phyloP scores from a whole-genome alignment of 331 rosid genomes.

The Prunus yedoensis region DNA sequence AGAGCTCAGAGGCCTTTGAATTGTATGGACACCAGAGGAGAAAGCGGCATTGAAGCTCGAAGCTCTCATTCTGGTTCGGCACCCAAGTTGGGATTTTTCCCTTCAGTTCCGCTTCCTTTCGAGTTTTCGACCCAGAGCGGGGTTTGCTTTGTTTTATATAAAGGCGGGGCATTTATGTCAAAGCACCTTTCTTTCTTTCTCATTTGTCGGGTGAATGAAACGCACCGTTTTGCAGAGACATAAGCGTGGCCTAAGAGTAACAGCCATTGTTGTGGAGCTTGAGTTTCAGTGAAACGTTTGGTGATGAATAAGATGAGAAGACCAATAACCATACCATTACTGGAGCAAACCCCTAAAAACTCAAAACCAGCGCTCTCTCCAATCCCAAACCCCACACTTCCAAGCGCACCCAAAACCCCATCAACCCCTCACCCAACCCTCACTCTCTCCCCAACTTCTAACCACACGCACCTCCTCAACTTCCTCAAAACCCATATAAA shows the following conservation, averaged over 20 bases:
- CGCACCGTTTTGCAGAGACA: neutral
- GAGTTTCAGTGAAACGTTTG: conserved; percentile 7
- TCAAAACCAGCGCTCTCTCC: conserved; percentile 25
- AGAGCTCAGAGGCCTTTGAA: conserved; percentile 8
- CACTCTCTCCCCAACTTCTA: conserved; percentile 43
- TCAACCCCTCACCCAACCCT: conserved; percentile 24
- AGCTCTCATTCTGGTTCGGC: conserved; percentile 23
- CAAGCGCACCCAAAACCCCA: conserved; percentile 36
- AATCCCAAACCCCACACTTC: conserved; percentile 62
- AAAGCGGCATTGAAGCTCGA: conserved; percentile 24
- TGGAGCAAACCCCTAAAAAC: neutral
- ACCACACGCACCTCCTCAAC: conserved; percentile 51
- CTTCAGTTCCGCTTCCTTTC: neutral
- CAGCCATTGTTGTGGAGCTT: neutral
- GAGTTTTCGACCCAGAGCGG: too few species aligned
- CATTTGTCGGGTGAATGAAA: too few species aligned
- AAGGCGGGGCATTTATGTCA: neutral
- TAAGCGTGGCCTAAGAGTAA: too few species aligned
- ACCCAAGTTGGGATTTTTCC: neutral
- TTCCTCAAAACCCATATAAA: conserved; percentile 56
- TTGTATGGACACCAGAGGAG: conserved; percentile 12
- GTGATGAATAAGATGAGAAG: conserved; percentile 41
- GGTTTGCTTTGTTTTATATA: neutral
- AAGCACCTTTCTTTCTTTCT: neutral
- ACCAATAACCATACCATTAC: conserved; percentile 36